phyloP scores from a whole-genome alignment of 139 green algal species.

The Dunaliella primolecta region DNA sequence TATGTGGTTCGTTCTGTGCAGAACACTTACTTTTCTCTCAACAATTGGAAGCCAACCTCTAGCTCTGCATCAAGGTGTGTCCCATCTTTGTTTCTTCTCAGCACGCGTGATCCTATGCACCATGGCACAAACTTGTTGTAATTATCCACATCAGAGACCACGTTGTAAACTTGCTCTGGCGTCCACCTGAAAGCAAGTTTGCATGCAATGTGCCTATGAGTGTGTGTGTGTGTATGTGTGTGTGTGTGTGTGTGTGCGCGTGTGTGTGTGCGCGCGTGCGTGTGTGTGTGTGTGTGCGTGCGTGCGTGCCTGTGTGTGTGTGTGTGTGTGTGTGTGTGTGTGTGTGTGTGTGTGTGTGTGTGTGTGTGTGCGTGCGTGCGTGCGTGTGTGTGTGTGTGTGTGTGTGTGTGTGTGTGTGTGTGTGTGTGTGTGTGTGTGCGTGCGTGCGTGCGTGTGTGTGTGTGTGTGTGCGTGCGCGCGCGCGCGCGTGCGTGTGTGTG shows the following conservation, averaged over 20 bases:
- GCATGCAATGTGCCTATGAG: neutral
- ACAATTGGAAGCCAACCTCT: conserved; percentile 84
- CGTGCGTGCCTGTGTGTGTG: neutral
- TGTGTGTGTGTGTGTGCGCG: neutral
- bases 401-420: neutral
- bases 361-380: neutral
- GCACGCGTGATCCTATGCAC: conserved; percentile 67
- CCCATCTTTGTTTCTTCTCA: conserved; percentile 15
- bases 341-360: neutral
- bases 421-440: neutral
- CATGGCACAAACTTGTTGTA: conserved; percentile 91
- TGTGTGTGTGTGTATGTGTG: neutral
- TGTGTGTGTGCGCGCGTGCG: conserved; percentile 9
- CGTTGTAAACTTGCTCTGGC: conserved; percentile 76
- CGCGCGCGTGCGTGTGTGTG: too few species aligned
- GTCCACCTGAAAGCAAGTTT: conserved; percentile 40
- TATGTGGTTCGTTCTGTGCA: too few species aligned
- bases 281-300: conserved; percentile 7
- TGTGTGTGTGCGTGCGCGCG: neutral
- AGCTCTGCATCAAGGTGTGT: conserved; percentile 87
- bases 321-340: neutral
- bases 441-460: neutral
- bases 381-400: neutral
- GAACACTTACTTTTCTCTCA: conserved; percentile 34
- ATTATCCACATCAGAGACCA: conserved; percentile 79